Conservation (phyloP, 768 basidiomycete genomes). For the Harrya chromipes region DNA sequence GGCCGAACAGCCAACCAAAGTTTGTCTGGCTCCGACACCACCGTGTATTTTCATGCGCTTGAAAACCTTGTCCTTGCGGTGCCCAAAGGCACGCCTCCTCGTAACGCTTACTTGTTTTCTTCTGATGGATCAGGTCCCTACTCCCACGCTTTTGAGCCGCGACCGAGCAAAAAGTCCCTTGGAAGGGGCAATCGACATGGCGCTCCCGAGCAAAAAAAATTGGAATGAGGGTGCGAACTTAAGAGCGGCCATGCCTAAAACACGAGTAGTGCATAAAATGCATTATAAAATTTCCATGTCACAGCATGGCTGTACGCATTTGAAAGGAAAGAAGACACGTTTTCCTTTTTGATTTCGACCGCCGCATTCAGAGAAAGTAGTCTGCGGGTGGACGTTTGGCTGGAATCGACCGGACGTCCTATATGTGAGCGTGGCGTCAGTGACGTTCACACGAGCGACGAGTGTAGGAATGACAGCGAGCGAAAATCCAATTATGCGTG, state of each 20-base stretch:
- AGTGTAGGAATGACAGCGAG: not conserved
- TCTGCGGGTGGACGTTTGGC: slow-evolving; percentile 84
- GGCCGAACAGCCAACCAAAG: not conserved
- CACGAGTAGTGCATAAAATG: slow-evolving; percentile 21
- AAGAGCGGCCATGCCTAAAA: slow-evolving; percentile 26
- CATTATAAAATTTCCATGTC: slow-evolving; percentile 12
- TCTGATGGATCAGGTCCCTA: slow-evolving; percentile 18
- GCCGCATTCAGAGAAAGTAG: slow-evolving; percentile 62
- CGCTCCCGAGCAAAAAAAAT: slow-evolving; percentile 23
- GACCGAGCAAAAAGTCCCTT: slow-evolving; percentile 2
- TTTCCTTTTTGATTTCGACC: slow-evolving; percentile 2
- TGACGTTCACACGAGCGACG: too few relatives aligned
- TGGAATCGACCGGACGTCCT: slow-evolving; percentile 82
- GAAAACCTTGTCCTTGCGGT: slow-evolving; percentile 33
- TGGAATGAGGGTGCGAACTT: slow-evolving; percentile 19
- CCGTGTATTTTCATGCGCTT: slow-evolving; percentile 2
- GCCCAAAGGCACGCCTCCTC: slow-evolving; percentile 23
- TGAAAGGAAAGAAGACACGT: slow-evolving; percentile 15
- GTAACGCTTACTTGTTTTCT: slow-evolving; percentile 11
- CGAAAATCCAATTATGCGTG: slow-evolving; percentile 3
- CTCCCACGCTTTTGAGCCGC: slow-evolving; percentile 20
- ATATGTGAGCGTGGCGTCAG: slow-evolving; percentile 27
- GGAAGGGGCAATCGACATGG: slow-evolving; percentile 7
- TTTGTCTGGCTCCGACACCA: slow-evolving; percentile 1
- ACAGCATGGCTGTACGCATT: slow-evolving; percentile 18